These are phyloP conservation scores for Xylaria sp. DNA, from an alignment of 2,329 filamentous ascomycete species.

Conservation along the genomic window DNA sequence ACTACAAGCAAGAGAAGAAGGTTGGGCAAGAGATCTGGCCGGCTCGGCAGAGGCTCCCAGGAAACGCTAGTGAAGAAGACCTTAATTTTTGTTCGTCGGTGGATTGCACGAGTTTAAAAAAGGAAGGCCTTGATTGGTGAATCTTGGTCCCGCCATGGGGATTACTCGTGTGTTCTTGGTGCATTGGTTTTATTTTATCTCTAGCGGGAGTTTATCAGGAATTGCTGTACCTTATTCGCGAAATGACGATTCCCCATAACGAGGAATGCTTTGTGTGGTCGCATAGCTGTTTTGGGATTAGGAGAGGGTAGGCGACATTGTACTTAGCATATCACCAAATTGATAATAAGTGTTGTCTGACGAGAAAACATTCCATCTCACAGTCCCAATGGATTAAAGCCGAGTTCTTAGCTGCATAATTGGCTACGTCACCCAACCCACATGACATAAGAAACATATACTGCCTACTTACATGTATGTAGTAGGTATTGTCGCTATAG, in stretches of 20 bases:
- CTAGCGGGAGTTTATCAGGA: constrained; percentile 25
- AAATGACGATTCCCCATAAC: background rate
- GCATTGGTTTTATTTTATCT: constrained; percentile 15
- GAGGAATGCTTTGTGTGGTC: constrained; percentile 9
- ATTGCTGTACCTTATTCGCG: constrained; percentile 2
- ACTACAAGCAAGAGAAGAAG: constrained; percentile 59
- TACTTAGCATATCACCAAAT: constrained; percentile 1
- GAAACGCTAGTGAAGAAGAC: constrained; percentile 28
- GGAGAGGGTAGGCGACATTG: background rate
- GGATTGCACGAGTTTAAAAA: constrained; percentile 33
- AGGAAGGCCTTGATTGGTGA: constrained; percentile 39
- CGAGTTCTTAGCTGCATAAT: background rate
- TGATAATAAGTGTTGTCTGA: background rate
- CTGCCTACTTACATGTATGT: background rate
- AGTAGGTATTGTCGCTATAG: background rate
- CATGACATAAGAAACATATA: constrained; percentile 4
- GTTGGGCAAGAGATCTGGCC: constrained; percentile 64
- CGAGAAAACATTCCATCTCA: background rate
- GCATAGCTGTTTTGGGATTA: background rate
- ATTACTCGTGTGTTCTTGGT: background rate
- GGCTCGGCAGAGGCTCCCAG: constrained; percentile 46
- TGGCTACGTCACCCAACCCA: constrained; percentile 29
- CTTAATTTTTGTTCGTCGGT: constrained; percentile 34
- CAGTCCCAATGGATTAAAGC: background rate
- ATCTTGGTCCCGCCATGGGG: background rate